Base-by-base conservation (phyloP, 306 rosid genomes). In the Abrus precatorius region DNA sequence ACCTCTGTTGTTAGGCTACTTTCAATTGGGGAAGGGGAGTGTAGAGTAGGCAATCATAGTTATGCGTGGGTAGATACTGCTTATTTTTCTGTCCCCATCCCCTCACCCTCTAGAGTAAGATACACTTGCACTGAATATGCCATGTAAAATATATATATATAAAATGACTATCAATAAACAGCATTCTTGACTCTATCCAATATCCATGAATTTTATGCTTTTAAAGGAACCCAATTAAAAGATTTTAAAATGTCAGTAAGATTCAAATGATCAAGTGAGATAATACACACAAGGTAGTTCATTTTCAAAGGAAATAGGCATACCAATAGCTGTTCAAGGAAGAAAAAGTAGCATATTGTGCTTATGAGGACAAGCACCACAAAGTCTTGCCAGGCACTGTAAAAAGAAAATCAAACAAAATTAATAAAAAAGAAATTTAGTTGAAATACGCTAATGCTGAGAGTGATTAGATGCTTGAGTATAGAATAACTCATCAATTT, bases 321-420 rank as follows among this genome's bases (percentile, higher is more conserved):
- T 93, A 95, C 99, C 98, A 95, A 90, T 50, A 95, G 96, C 90
- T 95, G 99, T 88, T 95, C 98, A 27, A 95, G 94, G 87, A 93
- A 95, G 96, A 95, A 95, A 87, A 95, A 93, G 80, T 95, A 95
- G 90, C 99, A 93, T 75, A 93, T 87, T 6, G 96, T 90, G 93
- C 99, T 95, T 80, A 95, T 93, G 81, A 93, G 87, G 83, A 90
- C 90, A 77, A 95, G 94, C 86, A 95, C 90, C 86, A 93, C 98
- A 13, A 95, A 93, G 88, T 95, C 99, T 87, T 95, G 99, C 99
- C 99, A 95, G 7, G 88, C 99, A 69, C 99, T 95, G 95, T 63
- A 81, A 69, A 77, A 81, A 45, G 47, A 28, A 64, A 2, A 74
- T 28, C 32, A 79, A 70, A 48, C 36, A 70, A 54, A 53, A 45